Base-by-base conservation (phyloP, 306 rosid genomes). In the Oemleria cerasiformis region DNA sequence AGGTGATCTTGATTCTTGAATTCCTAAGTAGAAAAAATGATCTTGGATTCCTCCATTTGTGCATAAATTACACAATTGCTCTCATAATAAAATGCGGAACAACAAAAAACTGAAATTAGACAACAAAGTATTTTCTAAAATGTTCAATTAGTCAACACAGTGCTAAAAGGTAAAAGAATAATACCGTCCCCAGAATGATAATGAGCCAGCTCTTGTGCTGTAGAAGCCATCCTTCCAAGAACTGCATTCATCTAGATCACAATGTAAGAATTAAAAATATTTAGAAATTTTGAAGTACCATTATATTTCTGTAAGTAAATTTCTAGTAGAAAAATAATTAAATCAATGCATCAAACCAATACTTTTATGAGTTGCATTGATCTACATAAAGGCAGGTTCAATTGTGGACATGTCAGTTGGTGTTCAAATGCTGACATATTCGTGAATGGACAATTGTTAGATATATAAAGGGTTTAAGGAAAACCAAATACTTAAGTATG, bases 101-200 rank as follows among this genome's bases (percentile, higher is more conserved):
- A 40, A 16, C 53, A 36, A 44, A 38, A 59, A 75, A 47, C 38
- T 15, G 48, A 50, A 72, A 54, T 8, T 7, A 65, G 60, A 49
- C 43, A 34, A 41, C 5, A 15, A 20, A 70, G 61, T 36, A 23
- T 13, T 17, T 19, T 19, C 14, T 15, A 21, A 38, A 40, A 44
- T 57, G 17, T 59, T 55, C 17, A 51, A 47, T 36, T n/a, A 4
- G 34, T 38, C 48, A 39, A 54, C 41, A 7, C 15, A 40, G 73
- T 48, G 63, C 25, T 41, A 17, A n/a, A 47, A 56, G 41, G 12
- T 34, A 64, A 50, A 57, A 41, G 53, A 36, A 74, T 9, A 62
- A 67, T 85, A 94, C 99, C 99, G 9, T 91, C 96, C 72, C 97
- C 99, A 1, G 97, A 94, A 81, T 94, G 99, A 86, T 89, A 91